A percentile compares a stretch with the other conserved stretches of the same genome.
Evolutionary conservation across 2,329 filamentous ascomycete genomes (phyloP).

Genomic region (Alternaria conjuncta): DNA sequence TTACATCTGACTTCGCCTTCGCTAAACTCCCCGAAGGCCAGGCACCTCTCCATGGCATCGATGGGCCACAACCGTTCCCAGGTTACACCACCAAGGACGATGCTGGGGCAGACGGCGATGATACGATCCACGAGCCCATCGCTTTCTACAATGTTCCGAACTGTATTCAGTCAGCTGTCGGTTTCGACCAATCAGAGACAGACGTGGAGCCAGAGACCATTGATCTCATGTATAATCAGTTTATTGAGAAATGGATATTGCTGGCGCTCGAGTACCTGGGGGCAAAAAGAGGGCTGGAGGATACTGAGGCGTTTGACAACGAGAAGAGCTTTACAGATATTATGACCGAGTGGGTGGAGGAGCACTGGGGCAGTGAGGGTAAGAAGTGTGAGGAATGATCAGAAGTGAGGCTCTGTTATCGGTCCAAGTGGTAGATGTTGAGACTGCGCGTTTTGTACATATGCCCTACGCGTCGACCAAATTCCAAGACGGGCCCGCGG

Average conservation of each 20-base stretch:
- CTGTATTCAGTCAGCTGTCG: slow-evolving; percentile 74
- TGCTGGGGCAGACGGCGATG: slow-evolving; percentile 82
- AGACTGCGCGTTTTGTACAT: not conserved
- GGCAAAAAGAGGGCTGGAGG: slow-evolving; percentile 56
- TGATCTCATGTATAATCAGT: slow-evolving; percentile 90
- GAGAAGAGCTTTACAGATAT: slow-evolving; percentile 63
- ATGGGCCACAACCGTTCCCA: slow-evolving; percentile 57
- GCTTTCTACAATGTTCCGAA: slow-evolving; percentile 82
- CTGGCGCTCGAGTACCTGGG: slow-evolving; percentile 71
- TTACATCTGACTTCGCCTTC: slow-evolving; percentile 10
- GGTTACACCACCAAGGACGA: slow-evolving; percentile 94
- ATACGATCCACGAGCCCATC: slow-evolving; percentile 80
- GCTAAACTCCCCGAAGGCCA: slow-evolving; percentile 15
- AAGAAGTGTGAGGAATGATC: slow-evolving; percentile 10
- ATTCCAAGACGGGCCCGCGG: not conserved
- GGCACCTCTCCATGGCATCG: slow-evolving; percentile 6
- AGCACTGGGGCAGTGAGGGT: slow-evolving; percentile 56
- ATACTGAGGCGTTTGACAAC: slow-evolving; percentile 61
- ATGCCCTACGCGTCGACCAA: not conserved
- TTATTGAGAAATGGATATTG: slow-evolving; percentile 82
- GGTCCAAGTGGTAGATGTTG: not conserved
- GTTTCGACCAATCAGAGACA: slow-evolving; percentile 53
- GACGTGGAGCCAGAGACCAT: slow-evolving; percentile 70
- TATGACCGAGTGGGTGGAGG: slow-evolving; percentile 65
- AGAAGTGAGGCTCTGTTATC: not conserved